phyloP scores from a whole-genome alignment of 805 yeast genomes.

The Wickerhamiella alocasiicola region DNA sequence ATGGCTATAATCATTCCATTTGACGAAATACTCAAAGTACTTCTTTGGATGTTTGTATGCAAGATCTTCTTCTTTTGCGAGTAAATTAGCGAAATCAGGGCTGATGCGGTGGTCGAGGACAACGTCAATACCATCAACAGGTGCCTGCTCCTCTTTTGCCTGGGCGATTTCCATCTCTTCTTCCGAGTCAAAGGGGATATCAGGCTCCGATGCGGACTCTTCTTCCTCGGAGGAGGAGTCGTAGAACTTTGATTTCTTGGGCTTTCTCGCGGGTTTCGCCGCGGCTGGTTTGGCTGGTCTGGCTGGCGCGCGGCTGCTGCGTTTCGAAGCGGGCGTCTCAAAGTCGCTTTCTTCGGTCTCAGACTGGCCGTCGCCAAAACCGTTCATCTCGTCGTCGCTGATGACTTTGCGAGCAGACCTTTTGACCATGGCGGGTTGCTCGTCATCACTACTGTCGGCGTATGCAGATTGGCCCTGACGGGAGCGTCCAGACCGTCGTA shows the following conservation, averaged over 20 bases:
- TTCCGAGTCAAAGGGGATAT: too few species aligned
- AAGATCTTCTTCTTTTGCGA: conserved; percentile 24
- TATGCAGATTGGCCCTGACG: conserved; percentile 20
- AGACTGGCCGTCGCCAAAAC: neutral
- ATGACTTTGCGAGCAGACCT: conserved; percentile 8
- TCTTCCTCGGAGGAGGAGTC: conserved; percentile 29
- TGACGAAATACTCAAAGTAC: conserved; percentile 47
- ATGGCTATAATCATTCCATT: conserved; percentile 83
- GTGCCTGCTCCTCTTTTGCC: conserved; percentile 25
- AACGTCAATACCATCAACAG: conserved; percentile 33
- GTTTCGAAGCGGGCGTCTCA: conserved; percentile 11
- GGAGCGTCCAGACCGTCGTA: conserved; percentile 27
- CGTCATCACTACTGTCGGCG: conserved; percentile 11
- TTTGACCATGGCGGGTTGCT: conserved; percentile 2
- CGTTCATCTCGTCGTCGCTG: conserved; percentile 17
- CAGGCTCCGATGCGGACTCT: conserved; percentile 24
- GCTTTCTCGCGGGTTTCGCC: conserved; percentile 44
- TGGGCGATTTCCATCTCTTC: conserved; percentile 29
- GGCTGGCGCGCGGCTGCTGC: neutral
- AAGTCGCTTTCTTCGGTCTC: conserved; percentile 9
- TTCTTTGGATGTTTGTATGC: conserved; percentile 40
- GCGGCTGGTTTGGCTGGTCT: neutral
- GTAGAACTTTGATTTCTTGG: conserved; percentile 55
- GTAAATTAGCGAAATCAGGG: conserved; percentile 26
- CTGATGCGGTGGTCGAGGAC: conserved; percentile 45